Evolutionary conservation across 768 basidiomycete genomes (phyloP), one percentile per base, ranked within the genome.

Genomic region (Sistotremastrum niveocremeum): DNA sequence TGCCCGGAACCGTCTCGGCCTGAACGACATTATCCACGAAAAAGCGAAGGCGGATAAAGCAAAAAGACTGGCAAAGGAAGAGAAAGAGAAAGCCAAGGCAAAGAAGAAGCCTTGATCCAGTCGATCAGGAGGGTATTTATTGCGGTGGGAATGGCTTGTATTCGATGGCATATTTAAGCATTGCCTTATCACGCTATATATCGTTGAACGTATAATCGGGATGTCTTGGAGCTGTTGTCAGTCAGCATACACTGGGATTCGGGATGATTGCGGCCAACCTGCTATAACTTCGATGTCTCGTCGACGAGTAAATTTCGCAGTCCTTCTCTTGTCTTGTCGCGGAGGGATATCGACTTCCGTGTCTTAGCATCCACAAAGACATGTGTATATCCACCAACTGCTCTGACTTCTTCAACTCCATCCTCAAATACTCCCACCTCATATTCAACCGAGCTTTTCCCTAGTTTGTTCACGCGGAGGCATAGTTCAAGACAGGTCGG

Each of bases 21-120:
- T 98, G 41, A 99, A 99, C 62, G 88, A 93, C 60, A 66, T 65
- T 43, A 81, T 85, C 2, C 87, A 93, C 64, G 77, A 89, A 59
- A 57, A 80, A 38, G 90, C 87, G 12, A 83, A 84, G 58, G 73
- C 62, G 42, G 82, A 87, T 46, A 77, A 62, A 11, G 66, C 63
- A 50, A 68, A 68, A 56, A 69, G 70, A 46, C 60, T 70, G n/a
- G 67, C 60, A 36, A 78, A 81, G 66, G 76, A 77, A 51, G 73
- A 73, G 51, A 70, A 70, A 37, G 73, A 74, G 62, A 20, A 20
- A 20, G 20, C 20, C 20, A 20, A 20, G 20, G 8, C 7, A 28
- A 76, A 78, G 55, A 69, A 58, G 40, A 72, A 64, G 52, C 51
- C 42, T 11, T 44, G 67, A 62, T 20, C 20, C 20, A 20, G 20